phyloP scores from a whole-genome alignment of 1,284 basidiomycete genomes.

The Blastosporella zonata region DNA sequence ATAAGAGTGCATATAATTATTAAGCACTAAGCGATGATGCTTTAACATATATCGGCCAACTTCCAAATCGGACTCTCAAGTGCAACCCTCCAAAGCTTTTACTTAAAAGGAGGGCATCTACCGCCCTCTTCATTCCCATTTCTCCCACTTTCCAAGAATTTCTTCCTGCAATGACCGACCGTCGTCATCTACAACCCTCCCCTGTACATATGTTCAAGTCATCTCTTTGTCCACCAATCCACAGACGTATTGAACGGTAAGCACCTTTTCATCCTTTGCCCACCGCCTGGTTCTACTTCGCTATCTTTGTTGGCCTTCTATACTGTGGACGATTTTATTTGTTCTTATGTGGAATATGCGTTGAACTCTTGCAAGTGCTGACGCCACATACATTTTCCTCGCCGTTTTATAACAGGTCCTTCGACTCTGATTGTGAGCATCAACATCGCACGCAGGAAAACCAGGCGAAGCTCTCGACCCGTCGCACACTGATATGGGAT shows the following conservation, averaged over 20 bases:
- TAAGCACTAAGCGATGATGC: slow-evolving; percentile 8
- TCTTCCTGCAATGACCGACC: neutral
- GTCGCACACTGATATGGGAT: neutral
- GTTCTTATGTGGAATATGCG: neutral
- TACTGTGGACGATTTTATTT: neutral
- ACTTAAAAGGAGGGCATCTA: slow-evolving; percentile 7
- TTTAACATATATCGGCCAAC: slow-evolving; percentile 5
- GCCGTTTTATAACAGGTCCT: neutral
- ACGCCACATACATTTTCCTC: slow-evolving; percentile 15
- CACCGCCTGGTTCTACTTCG: neutral
- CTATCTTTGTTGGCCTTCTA: neutral
- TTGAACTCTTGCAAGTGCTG: slow-evolving; percentile 6
- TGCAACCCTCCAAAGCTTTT: neutral
- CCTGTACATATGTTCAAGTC: neutral
- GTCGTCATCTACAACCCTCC: neutral
- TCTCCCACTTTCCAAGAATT: neutral
- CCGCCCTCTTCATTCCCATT: neutral
- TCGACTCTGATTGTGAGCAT: neutral
- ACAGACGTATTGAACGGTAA: slow-evolving; percentile 4
- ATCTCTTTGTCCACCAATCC: slow-evolving; percentile 1
- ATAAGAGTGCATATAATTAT: slow-evolving; percentile 6
- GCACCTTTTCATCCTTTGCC: slow-evolving; percentile 5
- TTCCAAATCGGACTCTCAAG: slow-evolving; percentile 10
- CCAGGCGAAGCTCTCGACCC: neutral
- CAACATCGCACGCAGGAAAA: neutral